Evolutionary conservation across 495 filamentous ascomycete genomes (phyloP).

Genomic region (Tuber microsphaerosporum): DNA sequence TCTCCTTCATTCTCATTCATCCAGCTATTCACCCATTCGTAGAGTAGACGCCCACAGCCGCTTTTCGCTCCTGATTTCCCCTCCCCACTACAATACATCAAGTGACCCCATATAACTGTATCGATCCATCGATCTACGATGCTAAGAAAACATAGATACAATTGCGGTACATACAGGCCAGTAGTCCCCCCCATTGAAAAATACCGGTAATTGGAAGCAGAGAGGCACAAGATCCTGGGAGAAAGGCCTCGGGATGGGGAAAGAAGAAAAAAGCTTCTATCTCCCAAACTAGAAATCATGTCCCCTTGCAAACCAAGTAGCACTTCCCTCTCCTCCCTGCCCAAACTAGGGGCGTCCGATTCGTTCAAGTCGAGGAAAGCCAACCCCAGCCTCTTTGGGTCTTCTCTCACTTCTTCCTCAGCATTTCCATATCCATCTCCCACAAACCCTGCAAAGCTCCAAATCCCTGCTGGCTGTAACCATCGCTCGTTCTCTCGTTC

Average conservation of each 20-base stretch:
- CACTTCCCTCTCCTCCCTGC: background rate
- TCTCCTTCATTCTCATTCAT: background rate
- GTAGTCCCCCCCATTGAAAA: background rate
- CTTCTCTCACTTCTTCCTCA: constrained; percentile 2
- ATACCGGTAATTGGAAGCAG: background rate
- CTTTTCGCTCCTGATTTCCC: constrained; percentile 7
- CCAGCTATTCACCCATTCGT: constrained; percentile 2
- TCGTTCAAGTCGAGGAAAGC: background rate
- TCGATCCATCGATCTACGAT: constrained; percentile 4
- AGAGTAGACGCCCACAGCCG: constrained; percentile 25
- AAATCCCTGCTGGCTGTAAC: background rate
- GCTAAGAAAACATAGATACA: constrained; percentile 23
- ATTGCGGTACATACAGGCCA: constrained; percentile 17
- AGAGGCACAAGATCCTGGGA: background rate
- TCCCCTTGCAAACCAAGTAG: background rate
- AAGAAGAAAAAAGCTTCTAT: constrained; percentile 15
- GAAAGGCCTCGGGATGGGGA: constrained; percentile 16
- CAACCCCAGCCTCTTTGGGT: background rate
- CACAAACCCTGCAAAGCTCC: background rate
- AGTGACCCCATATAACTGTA: constrained; percentile 20
- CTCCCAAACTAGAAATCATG: constrained; percentile 13
- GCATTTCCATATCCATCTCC: background rate
- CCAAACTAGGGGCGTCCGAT: background rate
- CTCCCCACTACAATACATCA: constrained; percentile 14
- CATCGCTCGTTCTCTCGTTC: background rate